Percentiles rank a stretch among this genome's conserved stretches.
phyloP scores from a whole-genome alignment of 2,329 filamentous ascomycete species.

The Acephala macrosclerotiorum region DNA sequence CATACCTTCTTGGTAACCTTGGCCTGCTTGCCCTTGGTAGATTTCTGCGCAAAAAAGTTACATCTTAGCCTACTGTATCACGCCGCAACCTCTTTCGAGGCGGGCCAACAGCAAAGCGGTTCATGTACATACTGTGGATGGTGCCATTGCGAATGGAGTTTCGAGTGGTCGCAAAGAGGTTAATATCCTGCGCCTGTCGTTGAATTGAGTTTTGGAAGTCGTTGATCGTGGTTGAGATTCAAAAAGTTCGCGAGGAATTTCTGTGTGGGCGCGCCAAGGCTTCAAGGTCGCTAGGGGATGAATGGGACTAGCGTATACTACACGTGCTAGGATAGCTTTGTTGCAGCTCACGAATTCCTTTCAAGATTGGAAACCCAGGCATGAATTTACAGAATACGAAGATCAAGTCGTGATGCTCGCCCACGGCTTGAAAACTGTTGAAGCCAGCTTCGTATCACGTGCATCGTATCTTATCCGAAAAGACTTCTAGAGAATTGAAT shows the following conservation, averaged over 20 bases:
- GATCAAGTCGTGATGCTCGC: too few species aligned
- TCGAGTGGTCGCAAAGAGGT: slow-evolving; percentile 74
- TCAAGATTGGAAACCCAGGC: too few species aligned
- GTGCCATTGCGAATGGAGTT: slow-evolving; percentile 74
- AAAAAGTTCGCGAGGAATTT: slow-evolving; percentile 9
- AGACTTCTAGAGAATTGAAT: too few species aligned
- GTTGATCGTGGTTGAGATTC: slow-evolving; percentile 7
- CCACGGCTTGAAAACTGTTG: too few species aligned
- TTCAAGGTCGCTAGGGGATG: slow-evolving; percentile 23
- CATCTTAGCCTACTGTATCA: slow-evolving; percentile 96
- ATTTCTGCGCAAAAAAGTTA: slow-evolving; percentile 58
- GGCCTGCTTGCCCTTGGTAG: slow-evolving; percentile 73
- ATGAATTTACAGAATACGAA: too few species aligned
- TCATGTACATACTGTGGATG: slow-evolving; percentile 82
- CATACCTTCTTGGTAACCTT: slow-evolving; percentile 64
- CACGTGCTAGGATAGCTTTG: not conserved
- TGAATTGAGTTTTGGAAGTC: slow-evolving; percentile 25
- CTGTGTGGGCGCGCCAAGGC: slow-evolving; percentile 36
- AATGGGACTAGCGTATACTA: not conserved
- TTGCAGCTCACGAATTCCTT: too few species aligned
- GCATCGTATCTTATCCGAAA: too few species aligned
- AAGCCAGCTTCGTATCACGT: too few species aligned
- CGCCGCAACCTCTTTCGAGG: slow-evolving; percentile 57
- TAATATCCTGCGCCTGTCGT: slow-evolving; percentile 51
- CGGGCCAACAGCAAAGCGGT: slow-evolving; percentile 94